These are phyloP conservation scores for Colletotrichum sp. DNA, from an alignment of 2,329 filamentous ascomycete species.

Conservation along the genomic window DNA sequence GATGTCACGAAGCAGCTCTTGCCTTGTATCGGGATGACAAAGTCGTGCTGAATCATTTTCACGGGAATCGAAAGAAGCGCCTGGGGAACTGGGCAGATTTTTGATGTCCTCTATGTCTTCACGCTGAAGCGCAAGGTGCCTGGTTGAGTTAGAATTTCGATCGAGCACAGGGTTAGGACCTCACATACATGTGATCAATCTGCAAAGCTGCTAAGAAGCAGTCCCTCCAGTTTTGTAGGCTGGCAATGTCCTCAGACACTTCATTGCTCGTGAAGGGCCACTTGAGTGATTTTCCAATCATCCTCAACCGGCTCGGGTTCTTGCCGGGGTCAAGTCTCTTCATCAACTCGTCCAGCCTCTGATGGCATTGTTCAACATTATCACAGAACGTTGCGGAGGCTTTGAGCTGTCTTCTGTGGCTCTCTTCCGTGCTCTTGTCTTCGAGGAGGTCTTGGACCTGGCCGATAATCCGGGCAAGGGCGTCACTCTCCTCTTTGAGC, in stretches of 20 bases:
- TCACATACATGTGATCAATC: background rate
- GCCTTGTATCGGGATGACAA: background rate
- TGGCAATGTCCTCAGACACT: accelerated
- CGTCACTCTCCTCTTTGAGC: accelerated
- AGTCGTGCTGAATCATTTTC: accelerated
- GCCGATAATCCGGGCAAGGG: background rate
- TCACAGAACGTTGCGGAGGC: accelerated
- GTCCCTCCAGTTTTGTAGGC: background rate
- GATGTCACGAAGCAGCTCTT: accelerated
- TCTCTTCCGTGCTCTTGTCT: accelerated
- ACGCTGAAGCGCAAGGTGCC: background rate
- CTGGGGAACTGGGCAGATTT: accelerated
- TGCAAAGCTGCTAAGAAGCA: background rate
- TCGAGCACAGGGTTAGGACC: no score
- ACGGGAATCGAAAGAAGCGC: background rate
- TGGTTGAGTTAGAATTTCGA: background rate
- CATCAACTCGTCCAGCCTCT: background rate
- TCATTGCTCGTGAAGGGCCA: background rate
- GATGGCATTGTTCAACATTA: accelerated
- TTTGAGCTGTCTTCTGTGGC: accelerated
- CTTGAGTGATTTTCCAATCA: background rate
- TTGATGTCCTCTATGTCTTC: background rate
- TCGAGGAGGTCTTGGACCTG: accelerated
- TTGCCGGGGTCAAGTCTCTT: background rate
- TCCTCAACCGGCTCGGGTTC: background rate